phyloP scores from a whole-genome alignment of 2,329 filamentous ascomycete genomes.

The Hypomyces rosellus region DNA sequence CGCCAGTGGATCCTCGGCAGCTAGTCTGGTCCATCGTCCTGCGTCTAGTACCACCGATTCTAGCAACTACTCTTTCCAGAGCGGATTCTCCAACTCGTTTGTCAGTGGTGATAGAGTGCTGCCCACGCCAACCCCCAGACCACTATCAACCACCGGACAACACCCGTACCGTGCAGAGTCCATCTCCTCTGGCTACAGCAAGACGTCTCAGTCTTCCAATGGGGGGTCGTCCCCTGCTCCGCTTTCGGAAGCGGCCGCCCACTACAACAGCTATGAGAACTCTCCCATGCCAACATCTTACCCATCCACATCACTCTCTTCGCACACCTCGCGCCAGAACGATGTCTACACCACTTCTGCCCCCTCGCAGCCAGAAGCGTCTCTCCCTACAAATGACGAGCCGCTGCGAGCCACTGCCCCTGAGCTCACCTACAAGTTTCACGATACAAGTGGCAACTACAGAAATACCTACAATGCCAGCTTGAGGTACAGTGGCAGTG shows the following conservation, averaged over 20 bases:
- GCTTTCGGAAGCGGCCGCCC: conserved; percentile 5
- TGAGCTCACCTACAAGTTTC: conserved; percentile 26
- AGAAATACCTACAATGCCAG: conserved; percentile 2
- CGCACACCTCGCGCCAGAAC: neutral
- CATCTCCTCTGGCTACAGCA: conserved; percentile 19
- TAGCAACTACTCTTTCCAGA: conserved; percentile 17
- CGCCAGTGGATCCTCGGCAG: conserved; percentile 9
- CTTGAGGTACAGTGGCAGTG: neutral
- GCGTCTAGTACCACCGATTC: conserved; percentile 11
- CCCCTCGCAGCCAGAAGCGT: conserved; percentile 2
- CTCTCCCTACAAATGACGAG: conserved; percentile 14
- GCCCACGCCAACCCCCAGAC: conserved; percentile 15
- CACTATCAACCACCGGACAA: conserved; percentile 15
- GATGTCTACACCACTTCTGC: conserved; percentile 14
- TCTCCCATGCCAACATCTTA: conserved; percentile 8
- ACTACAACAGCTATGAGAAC: conserved; percentile 12
- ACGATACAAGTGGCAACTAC: conserved; percentile 19
- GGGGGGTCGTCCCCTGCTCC: conserved; percentile 8
- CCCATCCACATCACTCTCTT: neutral
- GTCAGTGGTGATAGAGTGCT: conserved; percentile 17
- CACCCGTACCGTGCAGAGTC: conserved; percentile 22
- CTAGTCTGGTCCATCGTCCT: conserved; percentile 16
- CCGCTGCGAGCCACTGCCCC: conserved; percentile 14
- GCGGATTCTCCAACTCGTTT: conserved; percentile 10
- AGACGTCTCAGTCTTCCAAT: conserved; percentile 4